Evolutionary conservation across 2,329 filamentous ascomycete species (phyloP).

Genomic region (Hymenoscyphus repandus): DNA sequence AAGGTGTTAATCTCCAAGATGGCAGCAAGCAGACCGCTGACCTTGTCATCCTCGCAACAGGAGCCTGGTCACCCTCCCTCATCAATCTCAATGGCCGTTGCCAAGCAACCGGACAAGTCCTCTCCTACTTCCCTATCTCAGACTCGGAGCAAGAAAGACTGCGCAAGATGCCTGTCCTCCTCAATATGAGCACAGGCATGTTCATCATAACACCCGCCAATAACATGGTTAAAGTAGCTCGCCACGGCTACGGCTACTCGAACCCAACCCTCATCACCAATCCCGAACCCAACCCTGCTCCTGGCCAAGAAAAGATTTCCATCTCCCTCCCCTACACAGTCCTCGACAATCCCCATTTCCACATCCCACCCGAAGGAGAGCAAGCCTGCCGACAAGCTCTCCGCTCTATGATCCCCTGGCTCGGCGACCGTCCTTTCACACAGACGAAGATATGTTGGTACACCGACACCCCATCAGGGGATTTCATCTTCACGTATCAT

Average conservation of each 20-base stretch:
- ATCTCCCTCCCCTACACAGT: constrained; percentile 22
- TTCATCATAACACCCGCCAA: constrained; percentile 68
- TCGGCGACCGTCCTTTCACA: constrained; percentile 46
- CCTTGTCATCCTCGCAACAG: constrained; percentile 74
- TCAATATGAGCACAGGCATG: constrained; percentile 66
- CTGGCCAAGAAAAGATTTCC: constrained; percentile 4
- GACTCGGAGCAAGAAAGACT: constrained; percentile 63
- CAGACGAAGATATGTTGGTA: constrained; percentile 57
- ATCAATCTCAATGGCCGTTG: constrained; percentile 73
- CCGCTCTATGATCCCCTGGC: constrained; percentile 45
- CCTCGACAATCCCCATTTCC: constrained; percentile 16
- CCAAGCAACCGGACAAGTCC: constrained; percentile 73
- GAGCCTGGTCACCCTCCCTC: constrained; percentile 78
- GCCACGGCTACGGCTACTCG: constrained; percentile 54
- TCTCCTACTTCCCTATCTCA: constrained; percentile 74
- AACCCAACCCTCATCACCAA: constrained; percentile 33
- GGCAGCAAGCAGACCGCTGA: constrained; percentile 54
- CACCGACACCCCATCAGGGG: constrained; percentile 57
- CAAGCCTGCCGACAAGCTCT: constrained; percentile 20
- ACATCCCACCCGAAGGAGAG: constrained; percentile 22
- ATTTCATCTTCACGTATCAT: constrained; percentile 56
- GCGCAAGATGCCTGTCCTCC: constrained; percentile 61
- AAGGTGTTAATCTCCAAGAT: constrained; percentile 53
- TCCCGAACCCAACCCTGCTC: constrained; percentile 10
- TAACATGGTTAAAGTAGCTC: constrained; percentile 50